These are phyloP conservation scores for Phytophthora syringae DNA, from an alignment of 352 stramenopile species.

Conservation along the genomic window DNA sequence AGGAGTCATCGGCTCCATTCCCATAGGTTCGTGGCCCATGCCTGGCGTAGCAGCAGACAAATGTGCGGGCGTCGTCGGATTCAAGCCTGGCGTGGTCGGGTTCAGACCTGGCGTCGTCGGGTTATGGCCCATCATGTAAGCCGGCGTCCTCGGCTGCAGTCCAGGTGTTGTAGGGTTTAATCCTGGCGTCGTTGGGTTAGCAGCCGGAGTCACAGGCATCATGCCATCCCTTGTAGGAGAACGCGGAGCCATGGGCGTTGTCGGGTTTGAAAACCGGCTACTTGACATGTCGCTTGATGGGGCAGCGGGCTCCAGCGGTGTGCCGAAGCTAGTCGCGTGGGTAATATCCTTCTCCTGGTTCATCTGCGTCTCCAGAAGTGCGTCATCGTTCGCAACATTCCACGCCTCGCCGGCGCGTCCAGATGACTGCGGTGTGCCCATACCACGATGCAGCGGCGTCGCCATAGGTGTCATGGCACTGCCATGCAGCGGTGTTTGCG, in stretches of 20 bases:
- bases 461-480: conserved; percentile 90
- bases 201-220: conserved; percentile 70
- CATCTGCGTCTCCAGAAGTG: conserved; percentile 85
- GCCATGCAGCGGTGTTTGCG: conserved; percentile 83
- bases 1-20: conserved; percentile 89
- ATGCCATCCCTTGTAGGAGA: conserved; percentile 72
- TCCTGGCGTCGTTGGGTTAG: conserved; percentile 78
- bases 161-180: conserved; percentile 86
- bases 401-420: conserved; percentile 71
- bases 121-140: conserved; percentile 83
- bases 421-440: conserved; percentile 77
- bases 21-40: conserved; percentile 68
- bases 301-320: conserved; percentile 77
- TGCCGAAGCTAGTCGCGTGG: conserved; percentile 87
- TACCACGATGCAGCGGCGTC: conserved; percentile 83
- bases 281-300: conserved; percentile 67
- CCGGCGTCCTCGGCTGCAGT: conserved; percentile 74
- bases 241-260: conserved; percentile 60
- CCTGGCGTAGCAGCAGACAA: conserved; percentile 77
- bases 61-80: conserved; percentile 74
- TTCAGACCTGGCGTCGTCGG: conserved; percentile 83
- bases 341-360: conserved; percentile 92
- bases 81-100: conserved; percentile 80
- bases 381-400: conserved; percentile 90
- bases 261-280: conserved; percentile 60